Base-by-base conservation (phyloP, 352 stramenopile species). In the Phytophthora hybrid region DNA sequence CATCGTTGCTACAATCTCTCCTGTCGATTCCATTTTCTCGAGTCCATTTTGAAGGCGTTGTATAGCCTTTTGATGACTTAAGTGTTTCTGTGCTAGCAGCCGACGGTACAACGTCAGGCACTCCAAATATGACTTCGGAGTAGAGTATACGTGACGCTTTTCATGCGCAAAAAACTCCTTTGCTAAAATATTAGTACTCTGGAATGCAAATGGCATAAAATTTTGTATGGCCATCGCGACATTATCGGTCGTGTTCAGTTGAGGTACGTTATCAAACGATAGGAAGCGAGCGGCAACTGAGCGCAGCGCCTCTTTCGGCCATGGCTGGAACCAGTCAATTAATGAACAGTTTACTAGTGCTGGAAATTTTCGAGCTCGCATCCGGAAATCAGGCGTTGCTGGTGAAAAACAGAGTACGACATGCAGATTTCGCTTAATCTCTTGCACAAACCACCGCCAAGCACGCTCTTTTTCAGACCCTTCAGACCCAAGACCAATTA, bases 331-430 rank as follows among this genome's bases (percentile, higher is more conserved):
- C 94, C 94, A 98, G 70, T 98, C 93, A 55, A 99, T 98, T 2
- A 92, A 78, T 19, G 95, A 97, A 64, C 93, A 98, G 71, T 97
- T 98, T 4, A 99, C 92, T 7, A 99, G 77, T 2, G 95, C 95
- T 13, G 97, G 97, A 67, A 99, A 99, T 65, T 97, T 97, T 32
- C 91, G 82, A 18, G 95, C 91, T 31, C 97, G 89, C 46, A 84
- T 83, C 2, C 95, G 79, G 60, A 99, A 98, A 29, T 92, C 90
- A 3, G 89, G 72, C 10, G 90, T 95, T n/a, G 97, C 95, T 0
- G 97, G 97, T 11, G 88, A 98, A 68, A 99, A 99, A 65, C 93
- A 98, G 8, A 99, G 80, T 21, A 99, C 90, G 32, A 98, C 93
- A 73, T 99, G 97, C 19, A 99, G 79, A 53, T 99, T 98, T 23